phyloP scores from a whole-genome alignment of 768 basidiomycete genomes.

The Coprinopsis strossmayeri region DNA sequence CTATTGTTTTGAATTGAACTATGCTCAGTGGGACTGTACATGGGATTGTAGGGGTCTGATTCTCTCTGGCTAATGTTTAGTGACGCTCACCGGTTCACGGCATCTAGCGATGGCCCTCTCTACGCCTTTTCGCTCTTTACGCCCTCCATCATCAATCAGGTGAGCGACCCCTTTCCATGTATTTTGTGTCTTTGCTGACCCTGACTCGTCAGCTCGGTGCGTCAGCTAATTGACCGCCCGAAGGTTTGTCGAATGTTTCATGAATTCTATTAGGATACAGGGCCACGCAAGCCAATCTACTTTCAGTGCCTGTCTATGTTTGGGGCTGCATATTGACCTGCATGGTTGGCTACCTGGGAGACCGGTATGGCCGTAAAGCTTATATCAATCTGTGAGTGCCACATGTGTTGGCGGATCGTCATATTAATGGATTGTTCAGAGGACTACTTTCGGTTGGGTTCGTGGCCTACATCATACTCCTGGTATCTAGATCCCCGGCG shows the following conservation, averaged over 20 bases:
- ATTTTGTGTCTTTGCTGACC: neutral
- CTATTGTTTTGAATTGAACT: neutral
- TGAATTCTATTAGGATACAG: conserved; percentile 37
- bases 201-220: conserved; percentile 27
- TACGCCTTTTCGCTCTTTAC: conserved; percentile 49
- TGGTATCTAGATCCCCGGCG: conserved; percentile 49
- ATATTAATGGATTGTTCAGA: conserved; percentile 10
- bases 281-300: conserved; percentile 62
- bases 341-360: conserved; percentile 54
- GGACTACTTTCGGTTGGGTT: conserved; percentile 27
- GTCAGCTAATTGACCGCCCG: neutral
- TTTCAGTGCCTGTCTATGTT: conserved; percentile 73
- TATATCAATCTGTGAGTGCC: conserved; percentile 52
- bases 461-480: conserved; percentile 61
- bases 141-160: conserved; percentile 53
- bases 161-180: conserved; percentile 20
- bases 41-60: conserved; percentile 53
- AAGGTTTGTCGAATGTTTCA: neutral
- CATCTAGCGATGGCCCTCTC: conserved; percentile 44
- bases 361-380: conserved; percentile 48
- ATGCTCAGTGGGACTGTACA: conserved; percentile 60
- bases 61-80: conserved; percentile 4
- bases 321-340: conserved; percentile 68
- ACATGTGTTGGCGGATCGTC: neutral
- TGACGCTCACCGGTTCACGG: neutral